These are phyloP conservation scores for Ganoderma resinaceum DNA, from an alignment of 1,284 basidiomycete genomes.

Conservation along the genomic window DNA sequence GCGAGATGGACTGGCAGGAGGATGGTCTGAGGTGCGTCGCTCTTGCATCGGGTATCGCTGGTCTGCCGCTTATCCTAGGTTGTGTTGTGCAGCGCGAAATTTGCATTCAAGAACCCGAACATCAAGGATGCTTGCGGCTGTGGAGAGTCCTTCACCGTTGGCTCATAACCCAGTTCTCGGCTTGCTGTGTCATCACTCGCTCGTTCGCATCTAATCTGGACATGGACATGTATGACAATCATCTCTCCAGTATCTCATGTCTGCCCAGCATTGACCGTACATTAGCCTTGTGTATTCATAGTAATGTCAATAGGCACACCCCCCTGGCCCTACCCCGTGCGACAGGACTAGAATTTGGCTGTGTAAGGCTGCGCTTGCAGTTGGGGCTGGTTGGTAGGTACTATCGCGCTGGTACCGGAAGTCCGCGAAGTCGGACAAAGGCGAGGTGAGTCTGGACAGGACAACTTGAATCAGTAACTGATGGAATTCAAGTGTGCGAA, in stretches of 20 bases:
- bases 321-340: neutral
- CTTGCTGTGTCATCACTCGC: neutral
- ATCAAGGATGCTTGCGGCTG: constrained; percentile 95
- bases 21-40: constrained; percentile 78
- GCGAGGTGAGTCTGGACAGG: too few relatives aligned
- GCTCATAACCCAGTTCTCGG: constrained; percentile 23
- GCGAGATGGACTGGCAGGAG: constrained; percentile 99
- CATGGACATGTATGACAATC: constrained; percentile 13
- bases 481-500: too few relatives aligned
- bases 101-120: constrained; percentile 91
- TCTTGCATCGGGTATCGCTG: too few relatives aligned
- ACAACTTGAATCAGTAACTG: too few relatives aligned
- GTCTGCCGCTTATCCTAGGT: neutral
- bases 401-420: too few relatives aligned
- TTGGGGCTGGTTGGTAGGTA: too few relatives aligned
- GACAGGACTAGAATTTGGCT: neutral
- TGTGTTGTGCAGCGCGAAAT: constrained; percentile 73
- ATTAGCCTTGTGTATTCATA: constrained; percentile 28
- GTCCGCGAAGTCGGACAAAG: too few relatives aligned
- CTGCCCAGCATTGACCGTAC: constrained; percentile 21
- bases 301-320: constrained; percentile 23
- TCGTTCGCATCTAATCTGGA: constrained; percentile 4
- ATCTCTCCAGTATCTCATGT: neutral
- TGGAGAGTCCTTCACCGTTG: constrained; percentile 87
- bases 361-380: too few relatives aligned